A percentile compares a stretch with the other conserved stretches of the same genome.
These are phyloP conservation scores for Aspergillus hortae DNA, from an alignment of 2,329 filamentous ascomycete species.

Conservation along the genomic window DNA sequence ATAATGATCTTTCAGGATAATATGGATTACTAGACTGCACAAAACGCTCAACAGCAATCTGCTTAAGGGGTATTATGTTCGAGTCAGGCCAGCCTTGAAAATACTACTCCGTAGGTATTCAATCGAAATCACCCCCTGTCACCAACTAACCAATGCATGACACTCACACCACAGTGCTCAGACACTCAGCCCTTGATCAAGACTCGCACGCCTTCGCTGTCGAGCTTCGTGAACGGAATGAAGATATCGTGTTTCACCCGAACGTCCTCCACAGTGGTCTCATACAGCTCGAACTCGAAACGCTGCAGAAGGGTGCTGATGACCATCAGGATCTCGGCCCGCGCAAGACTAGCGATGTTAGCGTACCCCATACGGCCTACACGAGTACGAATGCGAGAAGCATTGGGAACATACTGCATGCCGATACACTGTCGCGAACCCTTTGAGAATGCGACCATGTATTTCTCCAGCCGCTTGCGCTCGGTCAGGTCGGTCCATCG, in stretches of 20 bases:
- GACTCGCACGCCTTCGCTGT: slow-evolving; percentile 18
- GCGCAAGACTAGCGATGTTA: slow-evolving; percentile 24
- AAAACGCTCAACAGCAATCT: no score
- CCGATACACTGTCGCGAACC: slow-evolving; percentile 47
- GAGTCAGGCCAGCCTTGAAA: background rate
- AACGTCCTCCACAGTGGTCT: slow-evolving; percentile 31
- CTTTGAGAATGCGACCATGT: slow-evolving; percentile 37
- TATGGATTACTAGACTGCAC: no score
- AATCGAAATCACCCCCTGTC: background rate
- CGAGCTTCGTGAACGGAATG: slow-evolving; percentile 12
- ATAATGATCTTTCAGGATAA: no score
- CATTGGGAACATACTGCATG: slow-evolving; percentile 31
- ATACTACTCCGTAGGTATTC: background rate
- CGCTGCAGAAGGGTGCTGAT: slow-evolving; percentile 26
- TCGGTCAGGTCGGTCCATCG: slow-evolving; percentile 32
- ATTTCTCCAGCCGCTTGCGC: slow-evolving; percentile 32
- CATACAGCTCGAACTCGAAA: slow-evolving; percentile 29
- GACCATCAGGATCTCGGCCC: slow-evolving; percentile 30
- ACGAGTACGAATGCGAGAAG: background rate
- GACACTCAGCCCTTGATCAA: slow-evolving; percentile 7
- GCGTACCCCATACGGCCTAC: background rate
- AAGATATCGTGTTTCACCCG: slow-evolving; percentile 24
- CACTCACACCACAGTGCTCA: background rate
- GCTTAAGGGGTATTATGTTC: no score
- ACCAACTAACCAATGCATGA: background rate